phyloP scores from a whole-genome alignment of 2,329 filamentous ascomycete species.

The Penicillium sp. region DNA sequence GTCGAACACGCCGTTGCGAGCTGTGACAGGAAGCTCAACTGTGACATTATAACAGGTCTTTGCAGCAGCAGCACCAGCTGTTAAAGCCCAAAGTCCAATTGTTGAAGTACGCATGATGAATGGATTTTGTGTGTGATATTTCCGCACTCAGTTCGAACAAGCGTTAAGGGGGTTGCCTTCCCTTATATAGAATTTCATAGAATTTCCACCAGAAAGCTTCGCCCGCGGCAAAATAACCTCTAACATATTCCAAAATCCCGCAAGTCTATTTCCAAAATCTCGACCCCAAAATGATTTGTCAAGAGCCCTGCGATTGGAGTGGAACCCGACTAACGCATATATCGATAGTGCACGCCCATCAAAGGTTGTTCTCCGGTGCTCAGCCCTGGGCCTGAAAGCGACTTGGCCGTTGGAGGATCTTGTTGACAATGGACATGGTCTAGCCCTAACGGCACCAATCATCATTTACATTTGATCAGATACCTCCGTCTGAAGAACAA shows the following conservation, averaged over 20 bases:
- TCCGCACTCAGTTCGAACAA: not conserved
- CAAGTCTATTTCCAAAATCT: not conserved
- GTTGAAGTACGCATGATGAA: constrained; percentile 2
- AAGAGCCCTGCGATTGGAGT: not conserved
- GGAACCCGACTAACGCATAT: constrained; percentile 1
- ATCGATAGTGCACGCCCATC: constrained; percentile 7
- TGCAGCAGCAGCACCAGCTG: not conserved
- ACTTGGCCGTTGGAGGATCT: not conserved
- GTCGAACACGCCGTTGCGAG: constrained; percentile 13
- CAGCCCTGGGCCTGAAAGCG: not conserved
- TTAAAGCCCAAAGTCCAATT: constrained; percentile 7
- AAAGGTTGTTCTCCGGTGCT: not conserved
- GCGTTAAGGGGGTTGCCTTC: not conserved
- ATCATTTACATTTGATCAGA: not conserved
- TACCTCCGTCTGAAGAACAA: not conserved
- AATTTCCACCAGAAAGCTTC: not conserved
- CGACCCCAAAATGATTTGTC: constrained; percentile 4
- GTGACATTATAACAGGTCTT: constrained; percentile 13
- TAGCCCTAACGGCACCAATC: not conserved
- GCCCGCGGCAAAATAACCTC: not conserved
- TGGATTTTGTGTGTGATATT: not conserved
- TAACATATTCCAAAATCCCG: not conserved
- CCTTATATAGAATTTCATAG: not conserved
- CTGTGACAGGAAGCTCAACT: constrained; percentile 4
- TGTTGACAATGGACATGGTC: not conserved